Base-by-base conservation (phyloP, 2,329 filamentous ascomycete genomes). In the Pseudocercospora fuligena region DNA sequence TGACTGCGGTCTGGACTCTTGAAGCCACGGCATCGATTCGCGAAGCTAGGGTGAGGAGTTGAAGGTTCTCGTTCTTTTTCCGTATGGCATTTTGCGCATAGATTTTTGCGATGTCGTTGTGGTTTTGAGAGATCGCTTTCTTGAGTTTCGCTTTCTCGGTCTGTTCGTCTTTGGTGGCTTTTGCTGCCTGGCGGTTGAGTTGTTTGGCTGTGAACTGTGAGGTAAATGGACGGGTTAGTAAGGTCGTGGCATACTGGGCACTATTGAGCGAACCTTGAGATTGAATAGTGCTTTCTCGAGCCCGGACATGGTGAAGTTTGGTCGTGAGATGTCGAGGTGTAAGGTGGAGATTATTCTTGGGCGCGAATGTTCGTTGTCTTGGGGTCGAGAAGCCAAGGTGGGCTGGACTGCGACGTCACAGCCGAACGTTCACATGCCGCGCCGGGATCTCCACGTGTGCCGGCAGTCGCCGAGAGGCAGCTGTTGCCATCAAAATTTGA, bases 1-100 rank as follows among this genome's bases (percentile, higher is more conserved):
- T 89, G 14, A 88, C 86, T 5, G 87, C 87, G 0, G 86, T 89
- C 76, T 89, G 86, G n/a, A 89, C 86, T 51, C 85, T 80, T 66
- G 83, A 85, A 64, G 83, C 83, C 59, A 88, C 86, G 9, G 86
- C 86, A 78, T 89, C 87, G 70, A 89, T 87, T 33, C 86, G 79
- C 43, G 83, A 86, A 27, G 82, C 85, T 31, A 89, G 79, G 36
- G 85, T 80, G 40, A 89, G 78, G 46, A 89, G 81, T 73, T 88
- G 88, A 65, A 88, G 77, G 70, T 87, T 84, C 77, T 89, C 87
- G 71, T 88, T 88, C 74, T 87, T 84, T 77, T 89, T 89, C 58
- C 87, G 85, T 69, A 89, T 88, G 9, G 86, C 86, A 75, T 88
- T 89, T 72, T 87, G 84, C 29, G 87, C 87, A 78, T 88, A 87